phyloP scores from a whole-genome alignment of 257 asterid genomes.

The Solanum tacnaense region DNA sequence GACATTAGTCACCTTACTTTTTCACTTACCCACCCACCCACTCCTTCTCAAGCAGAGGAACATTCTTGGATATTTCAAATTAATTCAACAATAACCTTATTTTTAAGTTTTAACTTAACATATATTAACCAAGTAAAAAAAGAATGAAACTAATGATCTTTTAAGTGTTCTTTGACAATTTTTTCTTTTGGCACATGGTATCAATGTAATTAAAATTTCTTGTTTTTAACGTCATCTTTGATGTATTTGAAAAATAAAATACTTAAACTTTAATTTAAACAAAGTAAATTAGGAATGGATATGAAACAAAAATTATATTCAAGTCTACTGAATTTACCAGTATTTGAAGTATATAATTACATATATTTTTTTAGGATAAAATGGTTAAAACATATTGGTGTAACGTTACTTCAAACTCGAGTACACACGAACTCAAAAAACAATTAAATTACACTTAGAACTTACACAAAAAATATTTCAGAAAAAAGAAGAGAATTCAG shows the following conservation, averaged over 20 bases:
- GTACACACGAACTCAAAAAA: no score
- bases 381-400: no score
- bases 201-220: background rate
- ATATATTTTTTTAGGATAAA: no score
- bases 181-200: background rate
- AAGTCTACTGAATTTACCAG: accelerated
- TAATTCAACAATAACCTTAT: background rate
- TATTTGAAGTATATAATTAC: no score
- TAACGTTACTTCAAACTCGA: no score
- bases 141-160: background rate
- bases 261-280: no score
- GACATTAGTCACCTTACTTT: background rate
- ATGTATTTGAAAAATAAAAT: background rate
- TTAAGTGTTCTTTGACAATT: background rate
- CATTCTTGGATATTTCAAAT: background rate
- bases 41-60: background rate
- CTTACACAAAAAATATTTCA: background rate
- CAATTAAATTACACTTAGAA: background rate
- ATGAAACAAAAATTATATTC: no score
- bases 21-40: background rate
- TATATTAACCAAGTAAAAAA: background rate
- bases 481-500: no score
- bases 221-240: background rate
- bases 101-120: background rate
- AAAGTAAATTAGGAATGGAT: background rate